Evolutionary conservation across 768 basidiomycete genomes (phyloP), one percentile per base, ranked within the genome.

Genomic region (Crucibulum laeve): DNA sequence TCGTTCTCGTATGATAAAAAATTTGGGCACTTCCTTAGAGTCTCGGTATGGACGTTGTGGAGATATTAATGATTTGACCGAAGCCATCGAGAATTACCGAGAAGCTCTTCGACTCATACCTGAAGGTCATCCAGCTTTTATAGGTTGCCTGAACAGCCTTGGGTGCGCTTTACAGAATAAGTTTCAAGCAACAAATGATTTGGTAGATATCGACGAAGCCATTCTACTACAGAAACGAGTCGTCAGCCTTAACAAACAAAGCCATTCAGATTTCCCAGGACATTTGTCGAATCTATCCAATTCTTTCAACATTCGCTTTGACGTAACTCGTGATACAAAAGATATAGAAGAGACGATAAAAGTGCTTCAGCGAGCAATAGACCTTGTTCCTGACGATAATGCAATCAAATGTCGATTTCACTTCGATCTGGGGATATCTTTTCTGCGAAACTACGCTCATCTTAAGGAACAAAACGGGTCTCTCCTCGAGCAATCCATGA

Each of bases 1-100:
- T n/a, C 28, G 8, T 30, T n/a, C 28, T 8, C 8, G 8, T n/a
- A n/a, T 8, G n/a, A 8, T 30, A 30, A 30, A 30, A 8, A 48
- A 45, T 25, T 40, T 55, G 15, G 53, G 45, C 7, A 43, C 4
- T 34, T 48, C 53, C n/a, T 43, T 45, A 23, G 4, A 21, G 4
- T 3, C 8, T 36, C 45, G 43, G 4, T 52, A 44, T 38, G 36
- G 43, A 25, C 38, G 32, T 4, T 25, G 23, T 13, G 49, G 48
- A 25, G 45, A 50, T 14, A 18, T 15, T 17, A 32, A 5, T 21
- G 53, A 52, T 39, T 23, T 52, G 25, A 26, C 28, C 18, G 36
- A 51, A 19, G 35, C 47, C 5, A 38, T 56, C 5, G 26, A 24
- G 3, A 25, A 21, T 14, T 13, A 32, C 3, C 19, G 44, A 18